Base-by-base conservation (phyloP, 768 basidiomycete genomes). In the Lactarius evosmus region DNA sequence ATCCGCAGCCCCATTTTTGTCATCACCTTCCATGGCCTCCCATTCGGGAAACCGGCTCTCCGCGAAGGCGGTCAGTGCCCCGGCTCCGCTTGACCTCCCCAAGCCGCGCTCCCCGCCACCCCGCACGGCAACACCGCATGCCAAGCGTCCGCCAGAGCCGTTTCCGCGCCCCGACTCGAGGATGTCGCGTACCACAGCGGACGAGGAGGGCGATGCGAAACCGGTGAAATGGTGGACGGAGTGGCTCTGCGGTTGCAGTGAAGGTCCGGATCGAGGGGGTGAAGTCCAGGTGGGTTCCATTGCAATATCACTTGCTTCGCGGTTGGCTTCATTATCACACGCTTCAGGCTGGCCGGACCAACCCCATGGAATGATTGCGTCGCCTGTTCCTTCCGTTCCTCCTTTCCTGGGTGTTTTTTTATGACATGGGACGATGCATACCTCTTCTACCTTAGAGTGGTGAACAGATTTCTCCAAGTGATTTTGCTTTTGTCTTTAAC, bases 211-310 rank as follows among this genome's bases (percentile, higher is more conserved):
- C 9, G 75, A 74, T 40, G 70, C 66, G 30, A 75, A 74, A 49
- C 76, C 79, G 56, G 77, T 79, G 4, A 76, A 82, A 65, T 92
- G 90, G 90, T 92, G 90, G 90, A 89, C 90, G 71, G 90, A 92
- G 34, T 91, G 89, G 89, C 72, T 92, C 65, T 92, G 90, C 72
- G 90, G 90, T 14, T 90, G 89, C 67, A 78, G 84, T 19, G 89
- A 91, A 71, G 86, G 87, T n/a, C 76, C 83, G 3, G 86, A 89
- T 73, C 79, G 88, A 17, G 87, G 85, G 50, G 88, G 87, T 6
- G 85, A 91, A 58, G 73, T 80, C 66, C 90, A 92, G 82, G 89
- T 87, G 70, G 46, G 79, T 72, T 25, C 30, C 60, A 29, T 38
- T 34, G 22, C 40, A 30, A 41, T 54, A 19, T 36, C 27, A 4